These are phyloP conservation scores for Pichia deserticola DNA, from an alignment of 805 yeast species.

Conservation along the genomic window DNA sequence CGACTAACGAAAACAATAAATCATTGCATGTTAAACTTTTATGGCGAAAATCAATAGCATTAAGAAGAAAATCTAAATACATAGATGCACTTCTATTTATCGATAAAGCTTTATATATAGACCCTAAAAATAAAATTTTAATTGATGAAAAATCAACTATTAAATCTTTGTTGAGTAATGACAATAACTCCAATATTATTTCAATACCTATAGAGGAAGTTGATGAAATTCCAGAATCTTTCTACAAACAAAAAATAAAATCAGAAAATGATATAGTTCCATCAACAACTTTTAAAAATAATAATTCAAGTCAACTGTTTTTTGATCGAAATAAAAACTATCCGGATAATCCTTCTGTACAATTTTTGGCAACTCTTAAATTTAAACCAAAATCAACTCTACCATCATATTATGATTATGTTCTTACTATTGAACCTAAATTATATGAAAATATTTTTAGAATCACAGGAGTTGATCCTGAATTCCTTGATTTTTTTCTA, in stretches of 20 bases:
- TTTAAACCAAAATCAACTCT: conserved; percentile 16
- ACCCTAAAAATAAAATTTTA: conserved; percentile 35
- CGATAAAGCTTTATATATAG: conserved; percentile 32
- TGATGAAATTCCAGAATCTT: conserved; percentile 18
- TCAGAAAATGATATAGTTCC: too few relatives aligned
- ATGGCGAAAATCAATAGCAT: conserved; percentile 43
- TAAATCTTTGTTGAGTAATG: neutral
- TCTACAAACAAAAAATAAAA: neutral
- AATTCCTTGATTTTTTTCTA: conserved; percentile 39
- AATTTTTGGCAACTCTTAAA: conserved; percentile 34
- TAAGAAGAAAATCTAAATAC: conserved; percentile 28
- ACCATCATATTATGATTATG: conserved; percentile 29
- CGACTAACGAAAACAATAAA: conserved; percentile 2
- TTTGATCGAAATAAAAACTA: conserved; percentile 19
- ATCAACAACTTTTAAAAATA: too few relatives aligned
- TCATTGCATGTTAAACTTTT: conserved; percentile 37
- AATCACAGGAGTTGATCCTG: conserved; percentile 42
- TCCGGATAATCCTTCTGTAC: conserved; percentile 43
- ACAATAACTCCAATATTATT: neutral
- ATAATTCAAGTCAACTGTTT: neutral
- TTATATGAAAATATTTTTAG: conserved; percentile 29
- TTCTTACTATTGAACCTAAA: conserved; percentile 25
- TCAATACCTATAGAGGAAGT: conserved; percentile 11
- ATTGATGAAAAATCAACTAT: conserved; percentile 20
- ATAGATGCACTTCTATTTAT: conserved; percentile 23